Conservation (phyloP, 140 eudicot species). For the Bidens hawaiensis region DNA sequence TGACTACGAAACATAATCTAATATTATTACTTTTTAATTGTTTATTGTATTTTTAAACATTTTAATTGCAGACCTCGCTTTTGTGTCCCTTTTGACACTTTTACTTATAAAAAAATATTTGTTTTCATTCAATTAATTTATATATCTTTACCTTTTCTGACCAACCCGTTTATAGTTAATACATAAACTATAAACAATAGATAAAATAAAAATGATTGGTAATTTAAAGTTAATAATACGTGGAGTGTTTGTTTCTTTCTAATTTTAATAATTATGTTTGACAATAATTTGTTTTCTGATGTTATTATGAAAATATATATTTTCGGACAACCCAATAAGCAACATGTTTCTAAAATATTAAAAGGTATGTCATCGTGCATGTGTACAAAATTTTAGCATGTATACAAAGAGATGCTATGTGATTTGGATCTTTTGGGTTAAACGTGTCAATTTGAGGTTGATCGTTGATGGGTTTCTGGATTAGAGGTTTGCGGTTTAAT, state of each 20-base stretch:
- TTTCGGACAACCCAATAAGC: no score
- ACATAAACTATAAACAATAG: background rate
- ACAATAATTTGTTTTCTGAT: slow-evolving; percentile 21
- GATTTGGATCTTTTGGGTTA: background rate
- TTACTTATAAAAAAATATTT: slow-evolving; percentile 2
- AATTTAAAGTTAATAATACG: background rate
- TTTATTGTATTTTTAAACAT: background rate
- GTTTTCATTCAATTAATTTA: background rate
- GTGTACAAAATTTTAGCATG: background rate
- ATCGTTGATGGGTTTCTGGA: no score
- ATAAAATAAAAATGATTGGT: background rate
- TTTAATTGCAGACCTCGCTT: slow-evolving; percentile 3
- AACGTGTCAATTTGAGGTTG: background rate
- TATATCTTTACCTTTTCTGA: background rate
- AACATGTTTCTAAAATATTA: background rate
- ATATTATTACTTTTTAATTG: slow-evolving; percentile 5
- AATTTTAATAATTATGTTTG: slow-evolving; percentile 14
- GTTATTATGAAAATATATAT: no score
- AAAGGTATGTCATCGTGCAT: background rate
- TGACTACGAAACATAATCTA: slow-evolving; percentile 28
- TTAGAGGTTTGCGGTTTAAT: no score
- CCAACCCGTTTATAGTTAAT: slow-evolving; percentile 3
- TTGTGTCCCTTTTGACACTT: slow-evolving; percentile 13
- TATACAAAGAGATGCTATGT: background rate
- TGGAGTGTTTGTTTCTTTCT: background rate